Percentiles rank a stretch among this genome's conserved stretches.
phyloP scores from a whole-genome alignment of 78 protist species.

The Monocercomonoides exilis region DNA sequence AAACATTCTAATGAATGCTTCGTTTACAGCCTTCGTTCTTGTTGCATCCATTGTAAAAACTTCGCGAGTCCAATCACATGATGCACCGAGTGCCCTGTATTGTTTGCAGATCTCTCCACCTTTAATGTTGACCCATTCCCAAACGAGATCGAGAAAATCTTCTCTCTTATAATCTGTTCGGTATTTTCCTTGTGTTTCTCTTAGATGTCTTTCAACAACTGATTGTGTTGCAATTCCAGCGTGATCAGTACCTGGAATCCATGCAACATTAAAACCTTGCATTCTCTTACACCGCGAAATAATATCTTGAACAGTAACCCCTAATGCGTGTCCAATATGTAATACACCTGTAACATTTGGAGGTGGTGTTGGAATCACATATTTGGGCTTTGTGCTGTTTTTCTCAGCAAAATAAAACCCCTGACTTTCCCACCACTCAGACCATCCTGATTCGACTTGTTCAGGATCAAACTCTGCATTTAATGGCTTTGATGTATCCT shows the following conservation, averaged over 20 bases:
- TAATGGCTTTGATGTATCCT: neutral
- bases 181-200: constrained; percentile 51
- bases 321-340: constrained; percentile 98
- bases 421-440: constrained; percentile 84
- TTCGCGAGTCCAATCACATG: constrained; percentile 94
- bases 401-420: constrained; percentile 33
- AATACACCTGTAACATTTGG: constrained; percentile 99
- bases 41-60: constrained; percentile 86
- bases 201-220: constrained; percentile 83
- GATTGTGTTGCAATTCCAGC: constrained; percentile 97
- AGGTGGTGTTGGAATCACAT: constrained; percentile 90
- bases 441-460: constrained; percentile 81
- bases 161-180: constrained; percentile 90
- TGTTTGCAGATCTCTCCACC: constrained; percentile 78
- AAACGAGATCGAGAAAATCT: constrained; percentile 71
- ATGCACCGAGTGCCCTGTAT: constrained; percentile 74
- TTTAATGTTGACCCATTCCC: constrained; percentile 83
- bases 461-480: neutral
- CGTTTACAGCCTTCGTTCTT: constrained; percentile 59
- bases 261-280: constrained; percentile 76
- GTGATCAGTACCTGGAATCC: constrained; percentile 97
- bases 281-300: constrained; percentile 65
- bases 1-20: constrained; percentile 78
- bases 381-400: constrained; percentile 39
- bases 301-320: constrained; percentile 65